phyloP scores from a whole-genome alignment of 2,329 filamentous ascomycete genomes.

The Aspergillus niger region DNA sequence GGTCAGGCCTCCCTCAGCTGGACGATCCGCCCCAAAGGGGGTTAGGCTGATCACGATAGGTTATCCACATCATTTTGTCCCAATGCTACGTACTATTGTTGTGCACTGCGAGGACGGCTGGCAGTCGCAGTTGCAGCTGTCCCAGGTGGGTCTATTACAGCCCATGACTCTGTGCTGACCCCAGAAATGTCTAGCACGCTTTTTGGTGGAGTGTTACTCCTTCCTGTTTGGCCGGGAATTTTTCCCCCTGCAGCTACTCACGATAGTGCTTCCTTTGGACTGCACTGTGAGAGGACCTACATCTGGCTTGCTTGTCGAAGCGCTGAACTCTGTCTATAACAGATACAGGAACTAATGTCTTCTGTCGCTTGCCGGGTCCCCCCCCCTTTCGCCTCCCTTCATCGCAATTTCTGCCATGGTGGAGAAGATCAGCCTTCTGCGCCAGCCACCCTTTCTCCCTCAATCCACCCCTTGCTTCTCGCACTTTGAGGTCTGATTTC shows the following conservation, averaged over 20 bases:
- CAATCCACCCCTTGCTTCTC: background rate
- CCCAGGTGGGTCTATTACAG: no score
- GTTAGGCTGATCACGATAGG: no score
- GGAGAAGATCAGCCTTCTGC: background rate
- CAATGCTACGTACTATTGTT: no score
- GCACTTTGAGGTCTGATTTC: background rate
- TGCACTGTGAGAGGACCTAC: no score
- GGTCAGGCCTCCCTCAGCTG: background rate
- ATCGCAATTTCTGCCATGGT: background rate
- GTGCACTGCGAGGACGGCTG: no score
- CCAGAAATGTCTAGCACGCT: no score
- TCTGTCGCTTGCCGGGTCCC: background rate
- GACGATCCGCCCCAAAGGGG: background rate
- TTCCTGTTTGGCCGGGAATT: background rate
- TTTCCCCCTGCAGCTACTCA: background rate
- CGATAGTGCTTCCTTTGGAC: background rate
- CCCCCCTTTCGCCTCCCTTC: background rate
- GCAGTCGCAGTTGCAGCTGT: no score
- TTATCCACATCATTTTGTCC: no score
- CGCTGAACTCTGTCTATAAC: no score
- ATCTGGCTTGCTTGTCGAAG: no score
- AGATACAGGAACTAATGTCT: no score
- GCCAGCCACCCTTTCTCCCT: background rate
- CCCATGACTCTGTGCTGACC: no score
- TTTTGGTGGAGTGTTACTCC: background rate